Base-by-base conservation (phyloP, 108 stramenopile genomes). In the Cyclotella choctawhatcheeana region DNA sequence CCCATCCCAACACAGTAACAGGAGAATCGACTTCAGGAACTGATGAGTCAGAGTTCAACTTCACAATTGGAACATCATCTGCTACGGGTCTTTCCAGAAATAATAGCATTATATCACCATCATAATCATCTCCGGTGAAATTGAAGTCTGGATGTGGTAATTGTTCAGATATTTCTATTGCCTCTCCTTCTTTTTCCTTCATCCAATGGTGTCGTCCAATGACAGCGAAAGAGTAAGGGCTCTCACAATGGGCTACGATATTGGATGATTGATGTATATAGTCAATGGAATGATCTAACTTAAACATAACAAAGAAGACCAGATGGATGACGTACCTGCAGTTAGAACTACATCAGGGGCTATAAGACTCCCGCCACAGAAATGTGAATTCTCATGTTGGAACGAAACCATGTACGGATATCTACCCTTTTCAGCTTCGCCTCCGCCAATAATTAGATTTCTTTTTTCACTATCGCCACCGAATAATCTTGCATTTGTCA, bases 1-100 rank as follows among this genome's bases (percentile, higher is more conserved):
- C 88, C 64, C 84, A 76, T 29, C 90, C 90, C 62, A 85, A 69
- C 0, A 79, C 76, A 0, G 84, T 85, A 8, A 88, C 58, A 1
- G 43, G 48, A n/a, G 53, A 34, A 14, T 76, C 73, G 20, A 58
- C 62, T 0, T 35, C 24, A 17, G 85, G 85, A 43, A 78, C 29
- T 2, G 52, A 40, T 7, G 66, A 5, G 60, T 82, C 76, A 2
- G 48, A 44, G 69, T 83, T 87, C 13, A 87, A 22, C 17, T 48
- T 48, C 4, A 48, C 47, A 48, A 48, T 48, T 8, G 47, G 47
- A n/a, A 48, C 17, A n/a, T 48, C 47, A 17, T 48, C n/a, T 4
- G 17, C 4, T 48, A n/a, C 47, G 12, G 37, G 37, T 48, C 18
- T n/a, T 8, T 48, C 47, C 47, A 48, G 18, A n/a, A 48, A 17